phyloP scores from a whole-genome alignment of 768 basidiomycete species.

The Trametes gibbosa region DNA sequence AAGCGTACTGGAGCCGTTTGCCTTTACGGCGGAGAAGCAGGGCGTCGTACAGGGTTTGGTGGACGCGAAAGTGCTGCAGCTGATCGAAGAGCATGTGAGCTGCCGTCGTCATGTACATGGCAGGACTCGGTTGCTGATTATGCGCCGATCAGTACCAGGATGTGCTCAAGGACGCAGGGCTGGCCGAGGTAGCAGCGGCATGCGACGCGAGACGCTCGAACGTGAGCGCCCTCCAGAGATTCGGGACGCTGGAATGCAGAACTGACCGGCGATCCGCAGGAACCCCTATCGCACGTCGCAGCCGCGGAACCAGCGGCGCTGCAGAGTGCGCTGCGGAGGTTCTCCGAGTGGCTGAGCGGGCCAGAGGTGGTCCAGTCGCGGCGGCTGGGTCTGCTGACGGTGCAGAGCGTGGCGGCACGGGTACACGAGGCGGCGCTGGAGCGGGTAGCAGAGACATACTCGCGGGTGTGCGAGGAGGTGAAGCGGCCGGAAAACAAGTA shows the following conservation, averaged over 20 bases:
- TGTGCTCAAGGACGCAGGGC: constrained; percentile 53
- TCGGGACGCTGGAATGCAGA: background rate
- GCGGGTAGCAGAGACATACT: constrained; percentile 69
- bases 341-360: constrained; percentile 84
- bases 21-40: constrained; percentile 65
- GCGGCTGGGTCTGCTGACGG: constrained; percentile 70
- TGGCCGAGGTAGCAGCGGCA: constrained; percentile 44
- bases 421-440: constrained; percentile 78
- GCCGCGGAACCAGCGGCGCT: constrained; percentile 62
- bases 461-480: constrained; percentile 71
- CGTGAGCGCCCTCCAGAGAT: constrained; percentile 32
- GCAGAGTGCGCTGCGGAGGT: constrained; percentile 58
- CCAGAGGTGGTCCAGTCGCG: constrained; percentile 79
- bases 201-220: constrained; percentile 38
- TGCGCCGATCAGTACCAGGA: constrained; percentile 40
- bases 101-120: background rate
- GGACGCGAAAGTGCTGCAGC: constrained; percentile 53
- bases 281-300: constrained; percentile 75
- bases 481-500: constrained; percentile 75
- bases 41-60: constrained; percentile 56
- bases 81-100: constrained; percentile 86
- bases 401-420: constrained; percentile 58
- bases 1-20: constrained; percentile 61
- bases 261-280: constrained; percentile 34
- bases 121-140: background rate